Evolutionary conservation across 495 filamentous ascomycete genomes (phyloP).

Genomic region (Penicillium maclennaniae): DNA sequence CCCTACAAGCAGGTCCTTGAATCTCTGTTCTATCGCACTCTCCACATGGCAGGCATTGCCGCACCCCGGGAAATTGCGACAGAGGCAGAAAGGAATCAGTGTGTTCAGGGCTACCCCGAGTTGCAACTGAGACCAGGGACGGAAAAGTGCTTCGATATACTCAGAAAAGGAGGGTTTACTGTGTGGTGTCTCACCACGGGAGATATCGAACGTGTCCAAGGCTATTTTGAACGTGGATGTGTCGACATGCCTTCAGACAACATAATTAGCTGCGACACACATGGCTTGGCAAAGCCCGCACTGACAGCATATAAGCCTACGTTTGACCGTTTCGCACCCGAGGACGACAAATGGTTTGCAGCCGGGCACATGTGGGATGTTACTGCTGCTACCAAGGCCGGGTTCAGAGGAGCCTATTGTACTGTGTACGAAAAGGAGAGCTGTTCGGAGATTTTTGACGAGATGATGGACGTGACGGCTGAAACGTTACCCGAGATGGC

Average conservation of each 20-base stretch:
- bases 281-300: conserved; percentile 31
- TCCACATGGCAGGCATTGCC: conserved; percentile 35
- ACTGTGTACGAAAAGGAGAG: conserved; percentile 32
- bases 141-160: conserved; percentile 27
- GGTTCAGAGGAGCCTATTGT: conserved; percentile 34
- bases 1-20: conserved; percentile 31
- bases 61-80: conserved; percentile 34
- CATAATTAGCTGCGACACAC: conserved; percentile 35
- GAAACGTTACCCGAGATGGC: conserved; percentile 28
- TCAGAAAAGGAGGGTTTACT: conserved; percentile 34
- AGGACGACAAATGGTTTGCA: conserved; percentile 31
- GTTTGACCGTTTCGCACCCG: conserved; percentile 6
- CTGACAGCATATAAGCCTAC: conserved; percentile 27
- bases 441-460: conserved; percentile 29
- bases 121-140: conserved; percentile 28
- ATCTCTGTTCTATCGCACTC: conserved; percentile 38
- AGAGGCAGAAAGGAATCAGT: conserved; percentile 30
- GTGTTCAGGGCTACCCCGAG: conserved; percentile 27
- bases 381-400: conserved; percentile 27
- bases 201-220: conserved; percentile 31
- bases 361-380: conserved; percentile 44
- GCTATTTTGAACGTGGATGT: conserved; percentile 34
- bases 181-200: conserved; percentile 44
- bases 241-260: conserved; percentile 40
- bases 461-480: conserved; percentile 26